Percentiles rank a stretch among this genome's conserved stretches.
Evolutionary conservation across 2,329 filamentous ascomycete species (phyloP).

Genomic region (Tolypocladium ovalisporum): DNA sequence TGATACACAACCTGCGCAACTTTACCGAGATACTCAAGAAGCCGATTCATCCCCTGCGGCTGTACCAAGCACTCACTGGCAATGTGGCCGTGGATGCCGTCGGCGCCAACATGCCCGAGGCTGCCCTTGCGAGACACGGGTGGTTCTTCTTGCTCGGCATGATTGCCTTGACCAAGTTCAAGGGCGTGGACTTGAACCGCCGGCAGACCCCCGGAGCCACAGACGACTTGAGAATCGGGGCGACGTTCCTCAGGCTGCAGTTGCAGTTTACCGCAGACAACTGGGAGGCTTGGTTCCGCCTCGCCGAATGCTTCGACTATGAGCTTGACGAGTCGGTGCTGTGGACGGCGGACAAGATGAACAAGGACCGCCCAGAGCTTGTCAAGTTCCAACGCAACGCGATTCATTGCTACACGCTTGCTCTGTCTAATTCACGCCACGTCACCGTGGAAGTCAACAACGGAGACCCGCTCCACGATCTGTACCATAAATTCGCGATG

Average conservation of each 20-base stretch:
- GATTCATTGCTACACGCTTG: slow-evolving; percentile 67
- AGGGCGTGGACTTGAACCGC: slow-evolving; percentile 56
- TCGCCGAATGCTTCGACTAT: slow-evolving; percentile 79
- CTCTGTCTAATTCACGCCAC: slow-evolving; percentile 42
- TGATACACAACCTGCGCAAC: slow-evolving; percentile 79
- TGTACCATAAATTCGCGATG: slow-evolving; percentile 51
- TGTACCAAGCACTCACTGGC: slow-evolving; percentile 75
- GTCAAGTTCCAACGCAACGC: slow-evolving; percentile 66
- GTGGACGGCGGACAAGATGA: slow-evolving; percentile 86
- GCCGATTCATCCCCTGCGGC: slow-evolving; percentile 67
- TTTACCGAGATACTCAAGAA: slow-evolving; percentile 73
- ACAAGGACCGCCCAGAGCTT: slow-evolving; percentile 67
- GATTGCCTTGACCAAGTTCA: slow-evolving; percentile 79
- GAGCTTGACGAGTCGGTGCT: slow-evolving; percentile 79
- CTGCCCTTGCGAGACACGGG: slow-evolving; percentile 63
- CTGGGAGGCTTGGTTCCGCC: slow-evolving; percentile 86
- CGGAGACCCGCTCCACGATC: slow-evolving; percentile 43
- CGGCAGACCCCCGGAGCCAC: slow-evolving; percentile 68
- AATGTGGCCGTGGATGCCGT: slow-evolving; percentile 64
- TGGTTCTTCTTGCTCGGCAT: slow-evolving; percentile 92
- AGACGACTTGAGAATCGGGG: slow-evolving; percentile 73
- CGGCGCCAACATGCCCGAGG: slow-evolving; percentile 56
- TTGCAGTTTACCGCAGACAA: slow-evolving; percentile 70
- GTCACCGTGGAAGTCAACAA: slow-evolving; percentile 32
- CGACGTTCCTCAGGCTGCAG: slow-evolving; percentile 70